Evolutionary conservation across 2,329 filamentous ascomycete species (phyloP), one percentile per base, ranked within the genome.

Genomic region (Fusarium illudens): DNA sequence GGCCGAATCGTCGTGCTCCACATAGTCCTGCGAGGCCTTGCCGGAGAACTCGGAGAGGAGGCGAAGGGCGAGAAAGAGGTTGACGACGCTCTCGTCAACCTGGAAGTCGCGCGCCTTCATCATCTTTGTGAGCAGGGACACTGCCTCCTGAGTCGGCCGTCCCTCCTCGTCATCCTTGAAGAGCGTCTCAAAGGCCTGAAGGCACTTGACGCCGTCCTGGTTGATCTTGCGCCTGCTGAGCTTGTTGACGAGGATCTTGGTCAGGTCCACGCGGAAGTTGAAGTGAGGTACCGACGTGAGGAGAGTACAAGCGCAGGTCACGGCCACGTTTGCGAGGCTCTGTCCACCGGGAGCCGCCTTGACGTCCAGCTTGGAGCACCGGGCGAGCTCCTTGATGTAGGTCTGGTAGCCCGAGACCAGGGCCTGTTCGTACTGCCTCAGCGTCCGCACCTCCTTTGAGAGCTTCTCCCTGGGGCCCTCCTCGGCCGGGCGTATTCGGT

Each of bases 141-240:
- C 92, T 0, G 93, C 92, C 77, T 99, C 96, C 71, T 97, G 85
- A 1, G 94, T 93, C 1, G 94, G 90, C 17, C 92, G 89, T 15
- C 96, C 96, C 75, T 98, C 95, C 50, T 97, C 93, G 66, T 99
- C 96, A 12, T 94, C 89, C 19, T 84, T 84, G 75, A 98, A 97
- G 1, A 98, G 82, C 4, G 88, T 90, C 79, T 97, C 92, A 37
- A 99, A 79, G 0, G 94, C 90, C 65, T 91, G 85, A 11, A 91
- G 85, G 71, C 93, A 96, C 77, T 92, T 94, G 66, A 86, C 78
- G 69, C 93, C 96, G 65, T 96, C 90, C 3, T 84, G 85, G 75
- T 96, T 92, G 1, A 92, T 81, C 56, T 86, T 87, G 71, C 89
- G 88, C 60, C 85, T 87, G 74, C 92, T 94, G 33, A 99, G 84